phyloP scores from a whole-genome alignment of 2,329 filamentous ascomycete genomes.

The Talaromyces atroroseus region DNA sequence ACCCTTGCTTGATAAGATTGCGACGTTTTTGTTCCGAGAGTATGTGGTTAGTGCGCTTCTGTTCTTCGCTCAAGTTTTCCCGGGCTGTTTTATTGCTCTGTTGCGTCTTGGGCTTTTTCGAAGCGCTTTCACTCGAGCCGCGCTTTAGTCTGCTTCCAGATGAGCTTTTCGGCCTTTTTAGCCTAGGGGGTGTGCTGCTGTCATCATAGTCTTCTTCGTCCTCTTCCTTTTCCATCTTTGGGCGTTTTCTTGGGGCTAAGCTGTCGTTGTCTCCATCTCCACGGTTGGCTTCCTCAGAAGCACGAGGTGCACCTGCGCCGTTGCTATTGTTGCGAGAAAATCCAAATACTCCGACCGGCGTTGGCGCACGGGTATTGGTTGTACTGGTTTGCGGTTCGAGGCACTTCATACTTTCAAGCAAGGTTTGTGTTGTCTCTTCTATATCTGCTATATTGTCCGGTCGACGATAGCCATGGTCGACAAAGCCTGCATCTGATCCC shows the following conservation, averaged over 20 bases:
- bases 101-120: conserved; percentile 30
- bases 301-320: conserved; percentile 10
- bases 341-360: conserved; percentile 38
- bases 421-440: conserved; percentile 52
- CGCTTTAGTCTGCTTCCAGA: conserved; percentile 26
- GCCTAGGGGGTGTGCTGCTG: conserved; percentile 30
- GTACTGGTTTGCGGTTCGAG: conserved; percentile 55
- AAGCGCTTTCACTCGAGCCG: conserved; percentile 31
- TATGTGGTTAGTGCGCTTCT: conserved; percentile 83
- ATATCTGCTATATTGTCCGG: conserved; percentile 53
- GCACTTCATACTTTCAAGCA: conserved; percentile 54
- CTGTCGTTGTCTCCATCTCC: conserved; percentile 22
- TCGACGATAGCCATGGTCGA: conserved; percentile 55
- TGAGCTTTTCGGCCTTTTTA: conserved; percentile 48
- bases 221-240: conserved; percentile 31
- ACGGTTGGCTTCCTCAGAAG: conserved; percentile 15
- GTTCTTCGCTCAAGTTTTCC: conserved; percentile 66
- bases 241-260: conserved; percentile 28
- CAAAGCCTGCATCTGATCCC: conserved; percentile 65
- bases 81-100: conserved; percentile 34
- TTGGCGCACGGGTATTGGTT: conserved; percentile 55
- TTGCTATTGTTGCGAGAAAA: conserved; percentile 11
- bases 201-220: conserved; percentile 37
- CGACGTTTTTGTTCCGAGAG: conserved; percentile 80
- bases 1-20: conserved; percentile 74